phyloP scores from a whole-genome alignment of 768 basidiomycete species.

The Calocybe gangraenosa region DNA sequence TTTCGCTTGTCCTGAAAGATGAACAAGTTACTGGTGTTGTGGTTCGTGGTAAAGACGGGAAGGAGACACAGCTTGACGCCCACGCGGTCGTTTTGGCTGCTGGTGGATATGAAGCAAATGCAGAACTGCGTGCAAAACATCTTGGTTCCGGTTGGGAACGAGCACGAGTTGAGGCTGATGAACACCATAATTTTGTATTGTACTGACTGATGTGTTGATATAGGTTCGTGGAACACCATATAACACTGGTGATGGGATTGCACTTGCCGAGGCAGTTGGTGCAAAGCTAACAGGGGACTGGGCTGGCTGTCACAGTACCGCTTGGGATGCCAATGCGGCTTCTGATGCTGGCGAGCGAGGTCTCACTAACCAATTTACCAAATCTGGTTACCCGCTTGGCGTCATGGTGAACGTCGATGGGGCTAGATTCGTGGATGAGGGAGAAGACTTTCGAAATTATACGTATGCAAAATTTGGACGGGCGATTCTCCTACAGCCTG shows the following conservation, averaged over 20 bases:
- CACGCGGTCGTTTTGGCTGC: conserved; percentile 56
- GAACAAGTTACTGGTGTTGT: conserved; percentile 43
- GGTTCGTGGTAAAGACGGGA: conserved; percentile 32
- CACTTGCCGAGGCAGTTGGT: conserved; percentile 45
- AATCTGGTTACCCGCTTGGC: conserved; percentile 70
- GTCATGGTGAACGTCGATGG: conserved; percentile 63
- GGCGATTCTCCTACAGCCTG: conserved; percentile 55
- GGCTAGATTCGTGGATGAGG: conserved; percentile 65
- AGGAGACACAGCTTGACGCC: conserved; percentile 31
- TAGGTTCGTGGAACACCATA: conserved; percentile 71
- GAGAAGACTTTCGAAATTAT: conserved; percentile 68
- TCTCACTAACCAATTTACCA: conserved; percentile 67
- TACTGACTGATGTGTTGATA: neutral
- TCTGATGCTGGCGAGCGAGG: conserved; percentile 47
- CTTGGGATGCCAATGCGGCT: conserved; percentile 64
- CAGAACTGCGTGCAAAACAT: conserved; percentile 44
- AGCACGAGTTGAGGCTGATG: conserved; percentile 32
- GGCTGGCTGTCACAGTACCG: conserved; percentile 66
- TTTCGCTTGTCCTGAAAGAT: conserved; percentile 31
- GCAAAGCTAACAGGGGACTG: conserved; percentile 63
- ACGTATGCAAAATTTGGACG: conserved; percentile 69
- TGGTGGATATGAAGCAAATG: conserved; percentile 63
- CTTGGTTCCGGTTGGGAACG: conserved; percentile 57
- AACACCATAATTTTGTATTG: neutral
- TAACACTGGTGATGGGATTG: conserved; percentile 63